Conservation (phyloP, 2,329 filamentous ascomycete species). For the Talaromyces pinophilus region DNA sequence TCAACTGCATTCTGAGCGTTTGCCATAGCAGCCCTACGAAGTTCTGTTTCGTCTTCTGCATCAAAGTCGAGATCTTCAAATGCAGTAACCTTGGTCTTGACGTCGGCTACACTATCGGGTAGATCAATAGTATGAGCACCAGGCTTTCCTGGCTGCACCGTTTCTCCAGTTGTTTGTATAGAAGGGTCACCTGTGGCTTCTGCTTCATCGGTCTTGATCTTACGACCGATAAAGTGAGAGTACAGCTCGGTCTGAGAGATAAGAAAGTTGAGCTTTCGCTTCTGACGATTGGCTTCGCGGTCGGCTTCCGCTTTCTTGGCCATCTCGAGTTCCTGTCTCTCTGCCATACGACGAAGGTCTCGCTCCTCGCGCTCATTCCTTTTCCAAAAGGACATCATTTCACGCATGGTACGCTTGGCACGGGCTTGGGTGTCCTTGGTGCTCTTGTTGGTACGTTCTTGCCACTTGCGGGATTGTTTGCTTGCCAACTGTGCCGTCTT, state of each 20-base stretch:
- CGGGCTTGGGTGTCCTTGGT: conserved; percentile 96
- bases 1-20: conserved; percentile 96
- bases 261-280: conserved; percentile 98
- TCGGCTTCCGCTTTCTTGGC: conserved; percentile 96
- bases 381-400: conserved; percentile 99
- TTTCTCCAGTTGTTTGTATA: conserved; percentile 58
- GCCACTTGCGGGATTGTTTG: conserved; percentile 97
- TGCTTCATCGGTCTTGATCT: conserved; percentile 96
- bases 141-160: conserved; percentile 35
- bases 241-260: conserved; percentile 99
- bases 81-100: conserved; percentile 76
- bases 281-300: conserved; percentile 94
- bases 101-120: conserved; percentile 50
- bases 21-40: conserved; percentile 83
- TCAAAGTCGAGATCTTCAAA: conserved; percentile 97
- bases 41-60: conserved; percentile 80
- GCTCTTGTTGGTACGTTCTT: conserved; percentile 96
- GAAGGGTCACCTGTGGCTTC: conserved; percentile 86
- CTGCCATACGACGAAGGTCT: conserved; percentile 87
- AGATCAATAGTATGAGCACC: conserved; percentile 50
- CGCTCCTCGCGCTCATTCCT: conserved; percentile 97
- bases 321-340: conserved; percentile 93
- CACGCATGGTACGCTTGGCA: conserved; percentile 96
- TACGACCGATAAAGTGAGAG: conserved; percentile 99
- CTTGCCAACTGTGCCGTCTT: conserved; percentile 96